Base-by-base conservation (phyloP, 305 asterid genomes). In the Solanum chacoense region DNA sequence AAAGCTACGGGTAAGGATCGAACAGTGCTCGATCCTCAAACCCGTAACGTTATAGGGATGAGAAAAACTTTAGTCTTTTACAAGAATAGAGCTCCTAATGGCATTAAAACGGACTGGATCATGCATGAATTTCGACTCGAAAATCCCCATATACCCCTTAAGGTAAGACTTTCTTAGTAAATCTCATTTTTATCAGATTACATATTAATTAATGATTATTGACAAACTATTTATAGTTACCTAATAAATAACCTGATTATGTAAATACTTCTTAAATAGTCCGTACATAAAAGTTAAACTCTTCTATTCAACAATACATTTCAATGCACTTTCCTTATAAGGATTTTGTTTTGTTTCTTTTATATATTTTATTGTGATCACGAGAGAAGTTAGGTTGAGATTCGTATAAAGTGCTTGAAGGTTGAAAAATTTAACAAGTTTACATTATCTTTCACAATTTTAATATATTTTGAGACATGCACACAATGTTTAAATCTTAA, bases 111-210 rank as follows among this genome's bases (percentile, higher is more conserved):
- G 31, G 96, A 94, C 9, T 96, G 99, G 99, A 96, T 96, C 88
- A 96, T 96, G 99, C 99, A 96, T 85, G 99, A 96, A 87, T 96
- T 95, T 93, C 96, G 99, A 79, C 92, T 96, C 0, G 96, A 96
- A 71, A 95, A 93, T 87, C 98, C 99, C 26, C 92, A 92, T 72
- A 69, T 93, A 12, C 98, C 98, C 38, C 99, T 97, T 76, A 95
- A 95, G 99, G 99, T 76, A 76, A 11, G 10, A 74, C 11, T 18
- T 32, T 75, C 42, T 34, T 75, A 22, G 13, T 35, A 20, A 22
- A 3, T 35, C 22, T 35, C 5, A 22, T 35, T 76, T 35, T 76
- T 76, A 20, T 35, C 9, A 22, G 0, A 75, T 75, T 75, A 65
- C 8, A 65, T 65, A 75, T 14, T 18, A 20, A 75, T 75, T 34